Conservation (phyloP, 768 basidiomycete genomes). For the Rhizopogon roseolus region DNA sequence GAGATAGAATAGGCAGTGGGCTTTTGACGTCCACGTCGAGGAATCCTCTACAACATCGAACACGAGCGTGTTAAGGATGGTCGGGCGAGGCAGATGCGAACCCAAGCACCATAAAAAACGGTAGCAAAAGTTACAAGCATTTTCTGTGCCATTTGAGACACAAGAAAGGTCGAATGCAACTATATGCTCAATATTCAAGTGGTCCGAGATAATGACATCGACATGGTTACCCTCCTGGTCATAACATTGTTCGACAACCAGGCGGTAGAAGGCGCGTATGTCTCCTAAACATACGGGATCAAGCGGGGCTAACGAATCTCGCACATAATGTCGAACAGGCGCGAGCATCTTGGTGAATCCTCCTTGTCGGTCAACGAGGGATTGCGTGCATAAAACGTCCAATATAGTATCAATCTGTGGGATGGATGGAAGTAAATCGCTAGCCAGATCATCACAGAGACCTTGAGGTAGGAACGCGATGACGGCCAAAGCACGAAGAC, state of each 20-base stretch:
- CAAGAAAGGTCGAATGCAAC: neutral
- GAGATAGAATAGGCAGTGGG: neutral
- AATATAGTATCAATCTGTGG: neutral
- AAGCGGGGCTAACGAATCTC: neutral
- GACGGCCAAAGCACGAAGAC: neutral
- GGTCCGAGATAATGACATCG: neutral
- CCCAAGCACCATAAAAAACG: neutral
- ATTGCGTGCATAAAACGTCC: neutral
- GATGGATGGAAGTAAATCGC: neutral
- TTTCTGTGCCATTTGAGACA: neutral
- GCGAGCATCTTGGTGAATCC: neutral
- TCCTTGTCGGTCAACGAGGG: neutral
- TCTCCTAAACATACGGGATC: neutral
- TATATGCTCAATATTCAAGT: neutral
- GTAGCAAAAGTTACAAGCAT: neutral
- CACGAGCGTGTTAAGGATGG: neutral
- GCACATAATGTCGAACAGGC: neutral
- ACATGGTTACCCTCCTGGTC: too few relatives aligned
- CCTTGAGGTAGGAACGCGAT: slow-evolving; percentile 1
- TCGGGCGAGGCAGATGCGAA: neutral
- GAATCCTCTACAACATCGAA: neutral
- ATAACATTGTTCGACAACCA: neutral
- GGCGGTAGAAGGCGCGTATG: neutral
- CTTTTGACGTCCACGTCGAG: neutral
- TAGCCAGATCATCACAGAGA: neutral